phyloP scores from a whole-genome alignment of 495 filamentous ascomycete genomes.

The Lindgomyces ingoldianus region DNA sequence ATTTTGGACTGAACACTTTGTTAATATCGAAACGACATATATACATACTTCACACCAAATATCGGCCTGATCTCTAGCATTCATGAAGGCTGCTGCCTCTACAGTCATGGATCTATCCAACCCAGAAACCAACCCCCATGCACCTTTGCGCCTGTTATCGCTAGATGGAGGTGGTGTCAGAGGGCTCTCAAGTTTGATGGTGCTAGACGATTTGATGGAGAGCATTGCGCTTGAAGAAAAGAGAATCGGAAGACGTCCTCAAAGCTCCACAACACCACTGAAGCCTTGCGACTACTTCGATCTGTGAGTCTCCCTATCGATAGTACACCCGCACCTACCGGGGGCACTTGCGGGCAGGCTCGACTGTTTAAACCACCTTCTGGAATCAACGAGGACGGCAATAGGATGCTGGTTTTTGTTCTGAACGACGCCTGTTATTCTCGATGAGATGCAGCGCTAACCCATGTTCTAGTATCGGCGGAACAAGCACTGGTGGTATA shows the following conservation, averaged over 20 bases:
- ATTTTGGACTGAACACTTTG: neutral
- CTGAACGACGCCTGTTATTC: no score
- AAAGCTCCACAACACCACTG: slow-evolving; percentile 23
- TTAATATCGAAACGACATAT: neutral
- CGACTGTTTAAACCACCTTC: neutral
- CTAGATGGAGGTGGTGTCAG: slow-evolving; percentile 39
- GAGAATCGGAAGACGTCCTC: slow-evolving; percentile 19
- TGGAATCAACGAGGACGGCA: neutral
- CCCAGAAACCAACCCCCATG: slow-evolving; percentile 32
- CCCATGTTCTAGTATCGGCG: slow-evolving; percentile 18
- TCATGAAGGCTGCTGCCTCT: neutral
- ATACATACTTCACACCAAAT: neutral
- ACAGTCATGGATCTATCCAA: slow-evolving; percentile 25
- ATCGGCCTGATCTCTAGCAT: neutral
- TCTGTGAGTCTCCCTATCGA: slow-evolving; percentile 5
- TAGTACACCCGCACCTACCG: neutral
- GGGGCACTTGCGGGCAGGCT: neutral
- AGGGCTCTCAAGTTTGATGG: slow-evolving; percentile 38
- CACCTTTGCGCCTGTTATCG: slow-evolving; percentile 35
- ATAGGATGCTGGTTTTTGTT: no score
- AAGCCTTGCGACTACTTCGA: slow-evolving; percentile 40
- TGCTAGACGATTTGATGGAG: slow-evolving; percentile 38
- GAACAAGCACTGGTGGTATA: slow-evolving; percentile 40
- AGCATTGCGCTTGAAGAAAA: slow-evolving; percentile 36
- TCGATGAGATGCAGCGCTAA: no score